phyloP scores from a whole-genome alignment of 495 filamentous ascomycete genomes.

The Staphylotrichum tortipilum region DNA sequence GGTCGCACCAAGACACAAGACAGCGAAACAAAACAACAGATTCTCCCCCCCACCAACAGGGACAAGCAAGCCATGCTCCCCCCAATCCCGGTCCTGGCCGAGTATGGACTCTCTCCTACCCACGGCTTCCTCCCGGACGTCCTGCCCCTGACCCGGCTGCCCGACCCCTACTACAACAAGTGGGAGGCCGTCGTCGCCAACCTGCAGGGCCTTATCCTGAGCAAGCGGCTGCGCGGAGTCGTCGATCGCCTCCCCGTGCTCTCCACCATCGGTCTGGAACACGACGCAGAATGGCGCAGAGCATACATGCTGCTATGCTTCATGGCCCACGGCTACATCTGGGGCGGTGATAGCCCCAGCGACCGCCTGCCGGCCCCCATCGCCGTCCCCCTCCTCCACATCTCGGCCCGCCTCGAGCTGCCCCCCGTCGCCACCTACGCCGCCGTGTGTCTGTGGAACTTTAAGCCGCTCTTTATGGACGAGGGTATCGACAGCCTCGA shows the following conservation, averaged over 20 bases:
- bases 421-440: conserved; percentile 94
- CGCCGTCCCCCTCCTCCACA: conserved; percentile 68
- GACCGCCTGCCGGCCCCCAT: conserved; percentile 79
- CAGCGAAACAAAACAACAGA: neutral
- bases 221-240: conserved; percentile 64
- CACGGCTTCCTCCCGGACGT: conserved; percentile 84
- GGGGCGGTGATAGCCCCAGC: conserved; percentile 76
- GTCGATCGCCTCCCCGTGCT: conserved; percentile 74
- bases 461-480: conserved; percentile 73
- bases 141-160: conserved; percentile 68
- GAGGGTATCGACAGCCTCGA: conserved; percentile 72
- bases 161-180: conserved; percentile 81
- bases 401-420: conserved; percentile 75
- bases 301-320: conserved; percentile 76
- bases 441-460: conserved; percentile 90
- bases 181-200: conserved; percentile 84
- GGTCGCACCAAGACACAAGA: conserved; percentile 13
- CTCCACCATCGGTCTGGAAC: conserved; percentile 66
- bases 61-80: conserved; percentile 68
- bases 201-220: conserved; percentile 78
- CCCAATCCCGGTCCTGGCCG: conserved; percentile 63
- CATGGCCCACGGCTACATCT: conserved; percentile 82
- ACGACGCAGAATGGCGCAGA: conserved; percentile 84
- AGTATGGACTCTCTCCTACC: conserved; percentile 80
- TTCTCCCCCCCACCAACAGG: too few species aligned